A percentile compares a stretch with the other conserved stretches of the same genome.
These are phyloP conservation scores for Astragalus glycyphyllos DNA, from an alignment of 306 rosid genomes.

Conservation along the genomic window DNA sequence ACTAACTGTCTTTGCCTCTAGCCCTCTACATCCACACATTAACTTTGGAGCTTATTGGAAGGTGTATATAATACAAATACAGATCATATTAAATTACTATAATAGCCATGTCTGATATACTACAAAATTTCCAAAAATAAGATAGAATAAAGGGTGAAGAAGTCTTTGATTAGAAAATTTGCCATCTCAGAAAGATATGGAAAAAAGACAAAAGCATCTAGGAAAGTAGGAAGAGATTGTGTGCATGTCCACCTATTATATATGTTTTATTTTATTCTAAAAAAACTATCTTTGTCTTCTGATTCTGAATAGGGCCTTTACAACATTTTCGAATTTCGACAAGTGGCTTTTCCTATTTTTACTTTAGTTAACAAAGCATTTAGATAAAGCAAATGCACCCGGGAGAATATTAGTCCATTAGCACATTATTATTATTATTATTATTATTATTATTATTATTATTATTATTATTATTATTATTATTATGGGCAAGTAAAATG, in stretches of 20 bases:
- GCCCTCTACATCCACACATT: not conserved
- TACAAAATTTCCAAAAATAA: conserved; percentile 2
- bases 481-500: too few species aligned
- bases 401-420: too few species aligned
- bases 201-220: conserved; percentile 47
- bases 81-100: conserved; percentile 36
- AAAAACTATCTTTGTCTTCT: conserved; percentile 66
- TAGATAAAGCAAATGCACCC: conserved; percentile 48
- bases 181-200: conserved; percentile 18
- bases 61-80: not conserved
- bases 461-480: too few species aligned
- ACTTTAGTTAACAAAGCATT: conserved; percentile 43
- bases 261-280: conserved; percentile 34
- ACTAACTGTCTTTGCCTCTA: conserved; percentile 29
- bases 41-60: conserved; percentile 27
- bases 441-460: too few species aligned
- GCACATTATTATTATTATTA: too few species aligned
- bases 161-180: too few species aligned
- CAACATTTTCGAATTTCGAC: conserved; percentile 51
- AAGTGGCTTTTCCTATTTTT: conserved; percentile 38
- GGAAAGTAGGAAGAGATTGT: conserved; percentile 43
- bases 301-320: conserved; percentile 35
- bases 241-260: not conserved
- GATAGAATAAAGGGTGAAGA: conserved; percentile 16
- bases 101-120: conserved; percentile 1